phyloP scores from a whole-genome alignment of 179 eudicot species.

The Spinacia oleracea region DNA sequence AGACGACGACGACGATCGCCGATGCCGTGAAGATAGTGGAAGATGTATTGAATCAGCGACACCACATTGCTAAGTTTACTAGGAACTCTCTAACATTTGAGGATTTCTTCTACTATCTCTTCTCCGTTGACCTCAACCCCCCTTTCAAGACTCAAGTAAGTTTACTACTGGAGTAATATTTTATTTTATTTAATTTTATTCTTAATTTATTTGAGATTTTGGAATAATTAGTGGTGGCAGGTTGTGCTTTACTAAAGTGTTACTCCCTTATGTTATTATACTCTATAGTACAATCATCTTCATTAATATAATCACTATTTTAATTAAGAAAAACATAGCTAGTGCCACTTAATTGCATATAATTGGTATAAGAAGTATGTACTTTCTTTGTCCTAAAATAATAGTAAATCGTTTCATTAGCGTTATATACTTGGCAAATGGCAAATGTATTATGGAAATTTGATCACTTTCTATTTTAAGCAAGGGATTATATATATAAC shows the following conservation, averaged over 20 bases:
- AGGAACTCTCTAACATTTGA: constrained; percentile 51
- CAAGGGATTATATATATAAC: too few species aligned
- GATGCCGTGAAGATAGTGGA: constrained; percentile 44
- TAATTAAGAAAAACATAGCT: not conserved
- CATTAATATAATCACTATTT: not conserved
- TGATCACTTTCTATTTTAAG: too few species aligned
- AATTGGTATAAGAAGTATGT: too few species aligned
- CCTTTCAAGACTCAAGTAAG: constrained; percentile 50
- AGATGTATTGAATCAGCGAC: constrained; percentile 45
- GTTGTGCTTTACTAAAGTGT: not conserved
- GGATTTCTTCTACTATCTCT: constrained; percentile 63
- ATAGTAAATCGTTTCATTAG: too few species aligned
- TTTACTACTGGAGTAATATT: not conserved
- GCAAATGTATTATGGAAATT: too few species aligned
- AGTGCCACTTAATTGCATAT: not conserved
- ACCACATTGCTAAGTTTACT: constrained; percentile 49
- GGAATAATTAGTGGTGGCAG: not conserved
- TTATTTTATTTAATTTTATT: not conserved
- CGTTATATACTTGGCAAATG: too few species aligned
- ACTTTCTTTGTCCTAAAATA: not conserved
- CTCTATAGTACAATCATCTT: not conserved
- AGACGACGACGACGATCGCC: constrained; percentile 25
- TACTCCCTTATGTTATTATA: too few species aligned
- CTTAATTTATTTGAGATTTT: not conserved
- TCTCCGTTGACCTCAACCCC: constrained; percentile 62